A percentile compares a stretch with the other conserved stretches of the same genome.
These are phyloP conservation scores for Strobilomyces echinocephalus DNA, from an alignment of 768 basidiomycete genomes.

Conservation along the genomic window DNA sequence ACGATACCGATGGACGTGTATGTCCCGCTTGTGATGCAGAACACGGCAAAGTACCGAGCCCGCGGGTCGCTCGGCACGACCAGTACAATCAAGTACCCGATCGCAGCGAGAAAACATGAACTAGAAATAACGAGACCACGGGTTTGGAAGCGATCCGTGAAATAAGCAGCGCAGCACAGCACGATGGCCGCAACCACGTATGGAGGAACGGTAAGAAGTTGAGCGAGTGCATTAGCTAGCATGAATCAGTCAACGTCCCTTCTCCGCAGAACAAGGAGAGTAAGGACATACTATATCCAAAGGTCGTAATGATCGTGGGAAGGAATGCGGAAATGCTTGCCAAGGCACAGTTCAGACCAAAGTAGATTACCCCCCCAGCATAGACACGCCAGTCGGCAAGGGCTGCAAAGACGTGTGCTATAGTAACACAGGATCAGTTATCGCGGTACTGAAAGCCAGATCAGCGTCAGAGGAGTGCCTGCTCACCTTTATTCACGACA, in stretches of 20 bases:
- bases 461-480: neutral
- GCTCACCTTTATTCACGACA: constrained; percentile 55
- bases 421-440: constrained; percentile 4
- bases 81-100: constrained; percentile 60
- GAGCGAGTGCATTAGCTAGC: constrained; percentile 58
- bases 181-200: constrained; percentile 68
- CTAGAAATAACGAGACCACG: constrained; percentile 41
- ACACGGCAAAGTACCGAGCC: constrained; percentile 73
- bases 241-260: neutral
- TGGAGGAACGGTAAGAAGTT: constrained; percentile 77
- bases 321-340: constrained; percentile 81
- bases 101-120: constrained; percentile 28
- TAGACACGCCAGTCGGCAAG: constrained; percentile 71
- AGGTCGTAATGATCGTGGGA: constrained; percentile 73
- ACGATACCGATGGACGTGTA: constrained; percentile 71
- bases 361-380: constrained; percentile 67
- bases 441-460: neutral
- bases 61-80: constrained; percentile 49
- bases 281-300: constrained; percentile 57
- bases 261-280: neutral
- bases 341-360: constrained; percentile 70
- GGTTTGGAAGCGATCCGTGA: constrained; percentile 62
- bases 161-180: constrained; percentile 52
- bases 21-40: constrained; percentile 72
- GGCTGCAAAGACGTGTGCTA: constrained; percentile 60